phyloP scores from a whole-genome alignment of 495 filamentous ascomycete genomes.

The Amniculicola lignicola region DNA sequence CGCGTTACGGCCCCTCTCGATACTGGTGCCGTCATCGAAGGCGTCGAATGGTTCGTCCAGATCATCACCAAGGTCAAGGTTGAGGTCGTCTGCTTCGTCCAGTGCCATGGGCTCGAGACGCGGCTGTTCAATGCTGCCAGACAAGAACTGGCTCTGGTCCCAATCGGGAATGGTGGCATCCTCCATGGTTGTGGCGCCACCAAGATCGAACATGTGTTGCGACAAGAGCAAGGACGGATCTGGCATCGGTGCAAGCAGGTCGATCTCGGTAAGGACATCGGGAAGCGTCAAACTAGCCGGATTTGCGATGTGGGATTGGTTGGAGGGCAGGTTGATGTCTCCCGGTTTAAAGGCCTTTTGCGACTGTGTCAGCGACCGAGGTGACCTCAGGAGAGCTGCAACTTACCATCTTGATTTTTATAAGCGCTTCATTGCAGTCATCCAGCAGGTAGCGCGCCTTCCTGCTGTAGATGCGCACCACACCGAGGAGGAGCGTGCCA shows the following conservation, averaged over 20 bases:
- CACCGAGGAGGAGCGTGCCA: constrained; percentile 89
- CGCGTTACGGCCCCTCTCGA: constrained; percentile 83
- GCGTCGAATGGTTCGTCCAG: constrained; percentile 42
- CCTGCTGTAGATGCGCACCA: constrained; percentile 93
- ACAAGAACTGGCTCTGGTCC: constrained; percentile 39
- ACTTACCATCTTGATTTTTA: constrained; percentile 96
- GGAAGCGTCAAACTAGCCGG: constrained; percentile 57
- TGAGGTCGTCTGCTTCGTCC: constrained; percentile 57
- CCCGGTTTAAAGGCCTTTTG: constrained; percentile 54
- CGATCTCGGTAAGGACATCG: constrained; percentile 84
- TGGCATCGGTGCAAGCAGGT: constrained; percentile 60
- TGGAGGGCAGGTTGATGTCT: constrained; percentile 51
- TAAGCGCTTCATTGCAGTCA: constrained; percentile 93
- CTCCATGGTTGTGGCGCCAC: not conserved
- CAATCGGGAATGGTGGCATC: constrained; percentile 41
- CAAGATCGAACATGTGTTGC: constrained; percentile 5
- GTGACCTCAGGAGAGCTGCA: not conserved
- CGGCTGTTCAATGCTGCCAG: constrained; percentile 33
- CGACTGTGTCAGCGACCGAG: constrained; percentile 16
- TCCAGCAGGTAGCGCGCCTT: constrained; percentile 95
- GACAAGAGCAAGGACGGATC: constrained; percentile 41
- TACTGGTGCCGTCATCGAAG: constrained; percentile 55
- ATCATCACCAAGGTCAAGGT: constrained; percentile 59
- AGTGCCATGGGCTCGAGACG: constrained; percentile 42
- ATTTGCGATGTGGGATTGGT: constrained; percentile 47